A percentile compares a stretch with the other conserved stretches of the same genome.
Evolutionary conservation across 495 filamentous ascomycete species (phyloP).

Genomic region (Rhypophila decipiens): DNA sequence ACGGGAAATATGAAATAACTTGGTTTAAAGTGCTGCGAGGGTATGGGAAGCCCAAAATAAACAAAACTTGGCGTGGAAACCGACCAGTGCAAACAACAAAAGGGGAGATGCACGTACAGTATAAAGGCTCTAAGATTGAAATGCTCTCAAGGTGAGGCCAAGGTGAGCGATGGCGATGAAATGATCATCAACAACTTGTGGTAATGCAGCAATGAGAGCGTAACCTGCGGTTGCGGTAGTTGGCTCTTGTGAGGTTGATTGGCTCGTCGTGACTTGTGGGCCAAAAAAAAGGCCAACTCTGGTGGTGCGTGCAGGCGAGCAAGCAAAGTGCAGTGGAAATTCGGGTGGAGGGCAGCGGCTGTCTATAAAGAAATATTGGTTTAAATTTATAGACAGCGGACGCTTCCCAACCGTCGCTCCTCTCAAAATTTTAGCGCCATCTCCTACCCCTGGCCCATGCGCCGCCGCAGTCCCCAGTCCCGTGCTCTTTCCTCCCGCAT

Average conservation of each 20-base stretch:
- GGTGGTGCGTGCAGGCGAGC: conserved; percentile 13
- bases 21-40: too few relatives aligned
- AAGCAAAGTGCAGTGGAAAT: conserved; percentile 19
- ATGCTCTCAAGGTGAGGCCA: conserved; percentile 9
- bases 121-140: too few relatives aligned
- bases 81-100: too few relatives aligned
- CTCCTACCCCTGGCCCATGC: conserved; percentile 20
- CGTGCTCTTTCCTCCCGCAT: conserved; percentile 2
- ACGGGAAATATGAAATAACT: too few relatives aligned
- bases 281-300: conserved; percentile 3
- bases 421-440: conserved; percentile 28
- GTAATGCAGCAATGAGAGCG: too few relatives aligned
- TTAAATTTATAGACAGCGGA: conserved; percentile 36
- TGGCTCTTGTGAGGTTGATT: background rate
- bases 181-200: too few relatives aligned
- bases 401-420: conserved; percentile 25
- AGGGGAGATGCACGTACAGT: background rate
- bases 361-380: conserved; percentile 36
- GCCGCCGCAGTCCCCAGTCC: conserved; percentile 15
- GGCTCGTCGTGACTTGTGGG: conserved; percentile 8
- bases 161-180: too few relatives aligned
- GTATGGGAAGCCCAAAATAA: too few relatives aligned
- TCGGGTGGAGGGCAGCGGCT: conserved; percentile 32
- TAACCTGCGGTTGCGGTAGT: conserved; percentile 6
- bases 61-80: too few relatives aligned